phyloP scores from a whole-genome alignment of 75 land plant genomes.

The Pseudotsuga menziesii region DNA sequence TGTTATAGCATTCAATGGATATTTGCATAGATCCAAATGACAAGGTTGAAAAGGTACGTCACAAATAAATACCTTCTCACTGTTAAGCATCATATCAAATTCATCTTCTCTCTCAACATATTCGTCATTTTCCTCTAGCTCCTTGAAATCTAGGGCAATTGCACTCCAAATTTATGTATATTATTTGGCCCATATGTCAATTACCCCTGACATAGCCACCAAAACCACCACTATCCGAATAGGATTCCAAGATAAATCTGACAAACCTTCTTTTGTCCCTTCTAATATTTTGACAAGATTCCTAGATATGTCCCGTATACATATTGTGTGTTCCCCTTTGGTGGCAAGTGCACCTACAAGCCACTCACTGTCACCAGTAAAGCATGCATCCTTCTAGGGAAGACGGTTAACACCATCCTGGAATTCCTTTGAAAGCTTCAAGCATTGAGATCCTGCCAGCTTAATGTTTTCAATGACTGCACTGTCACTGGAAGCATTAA shows the following conservation, averaged over 20 bases:
- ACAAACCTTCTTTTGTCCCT: conserved; percentile 90
- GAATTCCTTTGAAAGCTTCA: conserved; percentile 67
- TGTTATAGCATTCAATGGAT: not conserved
- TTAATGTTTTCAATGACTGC: conserved; percentile 44
- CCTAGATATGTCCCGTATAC: conserved; percentile 85
- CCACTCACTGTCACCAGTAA: conserved; percentile 98
- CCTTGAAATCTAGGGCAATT: conserved; percentile 98
- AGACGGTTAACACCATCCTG: conserved; percentile 82
- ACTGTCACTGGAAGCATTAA: conserved; percentile 15
- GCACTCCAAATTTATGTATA: conserved; percentile 99
- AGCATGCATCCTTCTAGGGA: conserved; percentile 96
- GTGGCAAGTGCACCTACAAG: conserved; percentile 85
- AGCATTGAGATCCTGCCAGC: conserved; percentile 51
- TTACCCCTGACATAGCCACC: conserved; percentile 75
- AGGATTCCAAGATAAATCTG: conserved; percentile 96
- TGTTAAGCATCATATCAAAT: conserved; percentile 86
- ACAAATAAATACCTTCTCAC: conserved; percentile 66
- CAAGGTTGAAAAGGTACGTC: not conserved
- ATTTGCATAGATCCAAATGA: not conserved
- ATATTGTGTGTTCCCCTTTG: conserved; percentile 97
- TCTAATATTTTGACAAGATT: conserved; percentile 86
- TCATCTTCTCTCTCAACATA: conserved; percentile 97
- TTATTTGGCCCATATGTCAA: conserved; percentile 97
- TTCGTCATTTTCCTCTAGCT: conserved; percentile 97
- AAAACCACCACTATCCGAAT: conserved; percentile 76